Conservation (phyloP, 2,329 filamentous ascomycete genomes). For the Ceratocystis cacaofunesta region DNA sequence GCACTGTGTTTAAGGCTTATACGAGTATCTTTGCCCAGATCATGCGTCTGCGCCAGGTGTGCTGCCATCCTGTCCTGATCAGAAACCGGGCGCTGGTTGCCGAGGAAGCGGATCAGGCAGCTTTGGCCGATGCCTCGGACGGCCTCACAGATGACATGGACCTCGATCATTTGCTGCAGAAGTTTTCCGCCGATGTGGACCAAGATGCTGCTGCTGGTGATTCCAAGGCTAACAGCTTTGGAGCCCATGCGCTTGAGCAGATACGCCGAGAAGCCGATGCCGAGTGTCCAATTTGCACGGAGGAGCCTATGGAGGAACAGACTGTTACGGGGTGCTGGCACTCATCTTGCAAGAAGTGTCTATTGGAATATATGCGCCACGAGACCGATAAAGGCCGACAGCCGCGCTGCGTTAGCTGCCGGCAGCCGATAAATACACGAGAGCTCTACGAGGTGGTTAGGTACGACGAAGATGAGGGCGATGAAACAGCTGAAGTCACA, state of each 20-base stretch:
- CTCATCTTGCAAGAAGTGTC: slow-evolving; percentile 83
- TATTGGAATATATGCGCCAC: slow-evolving; percentile 81
- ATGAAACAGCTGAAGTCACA: neutral
- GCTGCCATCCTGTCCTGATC: slow-evolving; percentile 82
- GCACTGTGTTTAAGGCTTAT: slow-evolving; percentile 86
- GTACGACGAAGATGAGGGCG: slow-evolving; percentile 43
- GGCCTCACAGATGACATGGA: slow-evolving; percentile 94
- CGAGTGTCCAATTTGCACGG: slow-evolving; percentile 88
- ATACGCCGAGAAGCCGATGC: slow-evolving; percentile 79
- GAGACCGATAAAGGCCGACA: slow-evolving; percentile 61
- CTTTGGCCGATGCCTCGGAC: slow-evolving; percentile 61
- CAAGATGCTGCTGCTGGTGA: slow-evolving; percentile 37
- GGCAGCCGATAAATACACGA: slow-evolving; percentile 62
- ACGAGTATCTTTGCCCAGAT: slow-evolving; percentile 97
- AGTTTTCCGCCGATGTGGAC: slow-evolving; percentile 57
- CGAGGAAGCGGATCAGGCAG: slow-evolving; percentile 72
- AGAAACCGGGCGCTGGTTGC: slow-evolving; percentile 71
- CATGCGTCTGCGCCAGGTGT: slow-evolving; percentile 77
- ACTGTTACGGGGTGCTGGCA: slow-evolving; percentile 96
- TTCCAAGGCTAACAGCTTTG: slow-evolving; percentile 40
- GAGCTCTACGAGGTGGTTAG: slow-evolving; percentile 88
- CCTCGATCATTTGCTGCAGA: slow-evolving; percentile 66
- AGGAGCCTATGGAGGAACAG: slow-evolving; percentile 91
- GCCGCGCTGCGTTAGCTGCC: slow-evolving; percentile 81
- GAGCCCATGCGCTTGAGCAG: slow-evolving; percentile 73